A percentile compares a stretch with the other conserved stretches of the same genome.
Evolutionary conservation across 2,329 filamentous ascomycete species (phyloP).

Genomic region (Remersonia thermophila): DNA sequence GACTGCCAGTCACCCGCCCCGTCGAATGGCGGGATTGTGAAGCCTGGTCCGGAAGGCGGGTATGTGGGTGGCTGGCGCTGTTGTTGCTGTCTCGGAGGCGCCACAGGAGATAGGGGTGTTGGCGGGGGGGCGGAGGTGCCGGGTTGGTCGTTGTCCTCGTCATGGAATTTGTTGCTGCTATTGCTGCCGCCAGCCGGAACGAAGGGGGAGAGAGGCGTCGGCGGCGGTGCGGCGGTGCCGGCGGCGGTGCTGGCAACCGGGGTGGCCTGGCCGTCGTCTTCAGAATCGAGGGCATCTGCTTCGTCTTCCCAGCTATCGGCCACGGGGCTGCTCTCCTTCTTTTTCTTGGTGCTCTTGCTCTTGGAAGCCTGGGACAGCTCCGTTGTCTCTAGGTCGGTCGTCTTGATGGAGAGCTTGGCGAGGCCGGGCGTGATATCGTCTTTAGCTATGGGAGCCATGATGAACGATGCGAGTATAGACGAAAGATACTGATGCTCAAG

Average conservation of each 20-base stretch:
- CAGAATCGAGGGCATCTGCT: conserved; percentile 6
- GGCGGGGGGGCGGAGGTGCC: conserved; percentile 46
- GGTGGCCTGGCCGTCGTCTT: conserved; percentile 4
- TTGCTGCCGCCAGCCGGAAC: too few relatives aligned
- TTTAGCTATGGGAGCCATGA: conserved; percentile 11
- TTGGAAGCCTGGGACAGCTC: too few relatives aligned
- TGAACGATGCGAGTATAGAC: neutral
- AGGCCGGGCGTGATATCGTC: conserved; percentile 13
- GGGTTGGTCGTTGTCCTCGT: neutral
- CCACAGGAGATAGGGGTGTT: conserved; percentile 48
- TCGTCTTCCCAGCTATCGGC: conserved; percentile 21
- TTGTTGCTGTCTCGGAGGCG: conserved; percentile 14
- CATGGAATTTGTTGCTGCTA: too few relatives aligned
- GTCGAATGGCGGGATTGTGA: conserved; percentile 9
- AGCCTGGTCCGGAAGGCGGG: conserved; percentile 10
- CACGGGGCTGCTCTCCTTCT: conserved; percentile 14
- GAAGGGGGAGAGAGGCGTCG: conserved; percentile 1
- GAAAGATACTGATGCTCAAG: neutral
- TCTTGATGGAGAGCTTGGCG: conserved; percentile 16
- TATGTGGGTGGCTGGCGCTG: conserved; percentile 17
- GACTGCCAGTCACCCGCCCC: too few relatives aligned
- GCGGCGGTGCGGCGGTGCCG: neutral
- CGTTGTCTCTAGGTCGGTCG: conserved; percentile 8
- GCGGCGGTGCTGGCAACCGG: neutral
- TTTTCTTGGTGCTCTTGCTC: conserved; percentile 3